Conservation (phyloP, 495 filamentous ascomycete genomes). For the Parathielavia hyrcaniae region DNA sequence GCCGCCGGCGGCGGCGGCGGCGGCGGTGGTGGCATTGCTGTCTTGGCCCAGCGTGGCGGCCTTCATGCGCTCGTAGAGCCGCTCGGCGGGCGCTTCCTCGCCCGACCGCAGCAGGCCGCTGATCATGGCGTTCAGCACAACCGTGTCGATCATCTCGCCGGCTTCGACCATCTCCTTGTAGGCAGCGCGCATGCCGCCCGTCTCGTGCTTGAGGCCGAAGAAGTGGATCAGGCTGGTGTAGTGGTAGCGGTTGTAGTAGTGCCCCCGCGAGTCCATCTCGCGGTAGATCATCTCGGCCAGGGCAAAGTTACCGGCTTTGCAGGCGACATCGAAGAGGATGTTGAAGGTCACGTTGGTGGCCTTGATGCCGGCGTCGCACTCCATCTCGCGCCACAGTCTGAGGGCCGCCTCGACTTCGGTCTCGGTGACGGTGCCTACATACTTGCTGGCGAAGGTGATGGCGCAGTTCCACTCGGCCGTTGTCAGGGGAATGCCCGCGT, state of each 20-base stretch:
- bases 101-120: slow-evolving; percentile 65
- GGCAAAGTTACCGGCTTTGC: slow-evolving; percentile 72
- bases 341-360: slow-evolving; percentile 74
- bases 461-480: slow-evolving; percentile 72
- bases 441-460: slow-evolving; percentile 68
- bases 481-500: slow-evolving; percentile 56
- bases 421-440: slow-evolving; percentile 55
- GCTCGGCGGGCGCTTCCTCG: slow-evolving; percentile 64
- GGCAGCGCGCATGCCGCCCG: slow-evolving; percentile 58
- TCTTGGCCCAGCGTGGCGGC: slow-evolving; percentile 34
- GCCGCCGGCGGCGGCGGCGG: too few relatives aligned
- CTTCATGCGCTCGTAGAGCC: slow-evolving; percentile 80
- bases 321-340: slow-evolving; percentile 82
- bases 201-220: slow-evolving; percentile 63
- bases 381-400: slow-evolving; percentile 84
- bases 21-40: not conserved
- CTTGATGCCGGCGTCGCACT: slow-evolving; percentile 57
- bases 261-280: slow-evolving; percentile 66
- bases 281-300: slow-evolving; percentile 77
- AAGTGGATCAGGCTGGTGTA: slow-evolving; percentile 77
- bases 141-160: slow-evolving; percentile 83
- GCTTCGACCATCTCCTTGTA: slow-evolving; percentile 71
- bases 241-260: slow-evolving; percentile 64
- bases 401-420: slow-evolving; percentile 66
- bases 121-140: slow-evolving; percentile 79